Conservation (phyloP, 345 rosid species). For the Euphorbia tirucalli region DNA sequence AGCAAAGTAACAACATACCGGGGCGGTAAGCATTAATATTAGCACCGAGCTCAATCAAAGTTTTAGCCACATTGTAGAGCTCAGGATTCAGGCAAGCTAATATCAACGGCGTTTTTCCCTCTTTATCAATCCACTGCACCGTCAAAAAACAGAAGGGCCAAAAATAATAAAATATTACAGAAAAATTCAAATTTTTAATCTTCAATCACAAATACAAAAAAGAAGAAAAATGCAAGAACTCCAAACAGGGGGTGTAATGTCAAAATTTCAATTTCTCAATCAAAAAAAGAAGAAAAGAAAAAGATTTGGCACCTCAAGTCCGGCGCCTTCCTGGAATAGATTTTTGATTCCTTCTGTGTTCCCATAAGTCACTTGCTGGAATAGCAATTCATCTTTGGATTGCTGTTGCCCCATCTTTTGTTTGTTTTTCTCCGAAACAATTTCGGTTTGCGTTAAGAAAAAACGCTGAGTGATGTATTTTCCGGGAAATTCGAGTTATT, state of each 20-base stretch:
- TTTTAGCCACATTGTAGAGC: slow-evolving; percentile 61
- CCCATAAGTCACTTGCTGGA: slow-evolving; percentile 73
- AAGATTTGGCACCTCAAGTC: slow-evolving; percentile 66
- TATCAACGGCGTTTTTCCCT: slow-evolving; percentile 92
- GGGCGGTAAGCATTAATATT: slow-evolving; percentile 86
- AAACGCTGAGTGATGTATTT: background rate
- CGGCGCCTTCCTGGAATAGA: slow-evolving; percentile 74
- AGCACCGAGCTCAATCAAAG: slow-evolving; percentile 85
- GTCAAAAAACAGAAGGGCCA: background rate
- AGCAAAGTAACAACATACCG: slow-evolving; percentile 34
- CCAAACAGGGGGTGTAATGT: background rate
- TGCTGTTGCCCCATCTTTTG: slow-evolving; percentile 83
- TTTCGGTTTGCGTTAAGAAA: background rate
- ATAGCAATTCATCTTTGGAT: slow-evolving; percentile 86
- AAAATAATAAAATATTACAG: background rate
- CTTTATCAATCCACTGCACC: slow-evolving; percentile 86
- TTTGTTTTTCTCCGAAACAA: background rate
- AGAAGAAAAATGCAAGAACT: background rate
- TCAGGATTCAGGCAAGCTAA: slow-evolving; percentile 69
- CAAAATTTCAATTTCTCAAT: too few species aligned
- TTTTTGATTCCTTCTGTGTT: slow-evolving; percentile 75
- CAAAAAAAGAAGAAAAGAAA: too few species aligned
- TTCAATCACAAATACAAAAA: background rate
- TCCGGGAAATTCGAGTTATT: too few species aligned
- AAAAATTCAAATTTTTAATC: background rate